Percentiles rank a stretch among this genome's conserved stretches.
Evolutionary conservation across 2,329 filamentous ascomycete species (phyloP).

Genomic region (Paracorniculantispora psalliotae): DNA sequence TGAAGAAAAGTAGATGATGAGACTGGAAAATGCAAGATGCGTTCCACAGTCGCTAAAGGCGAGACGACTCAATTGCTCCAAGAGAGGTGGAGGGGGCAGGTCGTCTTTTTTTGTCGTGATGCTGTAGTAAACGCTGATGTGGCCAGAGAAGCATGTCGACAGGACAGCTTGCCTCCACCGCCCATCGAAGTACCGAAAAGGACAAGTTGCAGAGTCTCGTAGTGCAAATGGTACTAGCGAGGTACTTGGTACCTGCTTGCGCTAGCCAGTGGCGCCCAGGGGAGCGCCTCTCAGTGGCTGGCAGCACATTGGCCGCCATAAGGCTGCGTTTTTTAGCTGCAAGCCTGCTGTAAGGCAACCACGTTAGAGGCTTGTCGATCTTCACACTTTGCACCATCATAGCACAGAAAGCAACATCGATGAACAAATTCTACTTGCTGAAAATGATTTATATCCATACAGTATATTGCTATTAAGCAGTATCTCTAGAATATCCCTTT

Average conservation of each 20-base stretch:
- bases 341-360: background rate
- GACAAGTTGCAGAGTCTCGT: conserved; percentile 29
- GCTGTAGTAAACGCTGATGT: conserved; percentile 11
- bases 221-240: background rate
- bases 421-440: no score
- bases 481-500: no score
- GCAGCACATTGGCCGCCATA: background rate
- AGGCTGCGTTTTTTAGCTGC: background rate
- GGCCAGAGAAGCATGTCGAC: conserved; percentile 10
- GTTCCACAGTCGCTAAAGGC: background rate
- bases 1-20: background rate
- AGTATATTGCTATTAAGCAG: no score
- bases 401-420: no score
- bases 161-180: background rate
- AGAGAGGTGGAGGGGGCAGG: conserved; percentile 1
- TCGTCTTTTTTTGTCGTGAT: background rate
- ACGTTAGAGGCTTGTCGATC: no score
- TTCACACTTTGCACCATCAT: no score
- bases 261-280: background rate
- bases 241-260: conserved; percentile 2
- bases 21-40: background rate
- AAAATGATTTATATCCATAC: no score
- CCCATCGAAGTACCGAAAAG: conserved; percentile 24
- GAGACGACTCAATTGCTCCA: background rate
- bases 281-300: background rate